Conservation (phyloP, 2,329 filamentous ascomycete species). For the Colletotrichum eremochloae region DNA sequence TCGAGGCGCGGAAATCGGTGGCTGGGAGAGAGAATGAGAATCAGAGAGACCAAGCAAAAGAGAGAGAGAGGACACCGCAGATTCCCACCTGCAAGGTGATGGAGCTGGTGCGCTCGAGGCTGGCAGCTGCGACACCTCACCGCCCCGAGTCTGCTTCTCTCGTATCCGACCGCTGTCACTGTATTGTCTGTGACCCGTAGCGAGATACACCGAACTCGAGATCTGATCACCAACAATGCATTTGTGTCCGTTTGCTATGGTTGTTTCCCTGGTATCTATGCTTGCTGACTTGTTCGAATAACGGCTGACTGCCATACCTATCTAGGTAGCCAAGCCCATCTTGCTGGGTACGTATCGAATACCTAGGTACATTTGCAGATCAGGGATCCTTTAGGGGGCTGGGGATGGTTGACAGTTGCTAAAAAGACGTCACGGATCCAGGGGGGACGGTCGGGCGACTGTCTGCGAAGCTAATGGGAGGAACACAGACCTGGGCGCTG, state of each 20-base stretch:
- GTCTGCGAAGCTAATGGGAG: slow-evolving; percentile 20
- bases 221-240: slow-evolving; percentile 24
- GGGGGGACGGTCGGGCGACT: slow-evolving; percentile 1
- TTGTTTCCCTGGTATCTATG: background rate
- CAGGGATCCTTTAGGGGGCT: background rate
- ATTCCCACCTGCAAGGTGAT: slow-evolving; percentile 34
- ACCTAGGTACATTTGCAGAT: no score
- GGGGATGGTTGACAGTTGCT: slow-evolving; percentile 13
- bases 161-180: slow-evolving; percentile 24
- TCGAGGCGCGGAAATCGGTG: slow-evolving; percentile 37
- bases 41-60: background rate
- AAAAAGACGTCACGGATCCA: slow-evolving; percentile 20
- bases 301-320: background rate
- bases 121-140: slow-evolving; percentile 34
- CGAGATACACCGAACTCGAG: slow-evolving; percentile 26
- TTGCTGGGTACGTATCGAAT: slow-evolving; percentile 6
- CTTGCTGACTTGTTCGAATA: background rate
- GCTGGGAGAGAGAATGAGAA: slow-evolving; percentile 31
- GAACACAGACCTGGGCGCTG: slow-evolving; percentile 13
- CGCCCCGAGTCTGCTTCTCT: slow-evolving; percentile 18
- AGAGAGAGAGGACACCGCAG: background rate
- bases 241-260: slow-evolving; percentile 3
- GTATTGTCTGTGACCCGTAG: slow-evolving; percentile 32
- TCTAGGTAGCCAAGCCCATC: background rate
- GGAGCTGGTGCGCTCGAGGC: slow-evolving; percentile 28